Evolutionary conservation across 2,329 filamentous ascomycete species (phyloP).

Genomic region (Ramularia endophylla): DNA sequence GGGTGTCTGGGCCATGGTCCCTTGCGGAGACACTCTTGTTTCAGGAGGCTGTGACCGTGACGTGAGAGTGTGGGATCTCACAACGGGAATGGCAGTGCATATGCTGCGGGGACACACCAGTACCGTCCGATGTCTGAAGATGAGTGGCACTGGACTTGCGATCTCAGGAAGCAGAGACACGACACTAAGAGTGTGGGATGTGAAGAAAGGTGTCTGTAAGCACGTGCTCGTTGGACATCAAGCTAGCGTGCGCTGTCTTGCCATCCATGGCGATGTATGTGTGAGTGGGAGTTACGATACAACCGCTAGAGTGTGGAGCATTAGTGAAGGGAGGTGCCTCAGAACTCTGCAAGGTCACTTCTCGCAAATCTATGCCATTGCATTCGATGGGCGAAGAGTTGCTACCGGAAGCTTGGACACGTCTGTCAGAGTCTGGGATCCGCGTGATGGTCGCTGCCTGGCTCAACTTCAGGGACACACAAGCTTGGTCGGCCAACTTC

Average conservation of each 20-base stretch:
- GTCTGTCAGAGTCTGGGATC: slow-evolving; percentile 92
- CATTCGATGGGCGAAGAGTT: slow-evolving; percentile 88
- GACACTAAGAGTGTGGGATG: slow-evolving; percentile 91
- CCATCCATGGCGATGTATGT: slow-evolving; percentile 92
- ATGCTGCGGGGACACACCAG: slow-evolving; percentile 92
- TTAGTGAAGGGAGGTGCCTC: slow-evolving; percentile 87
- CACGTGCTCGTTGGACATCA: slow-evolving; percentile 93
- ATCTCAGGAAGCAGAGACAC: slow-evolving; percentile 97
- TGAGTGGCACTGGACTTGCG: slow-evolving; percentile 88
- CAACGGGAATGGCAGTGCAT: slow-evolving; percentile 72
- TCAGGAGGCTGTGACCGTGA: slow-evolving; percentile 96
- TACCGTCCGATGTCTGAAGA: slow-evolving; percentile 93
- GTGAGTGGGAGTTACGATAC: slow-evolving; percentile 99
- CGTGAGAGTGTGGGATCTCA: slow-evolving; percentile 94
- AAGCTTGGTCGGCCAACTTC: slow-evolving; percentile 89
- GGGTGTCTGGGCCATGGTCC: slow-evolving; percentile 99
- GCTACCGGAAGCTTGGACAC: slow-evolving; percentile 96
- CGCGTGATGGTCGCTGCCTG: slow-evolving; percentile 57
- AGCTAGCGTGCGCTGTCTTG: slow-evolving; percentile 88
- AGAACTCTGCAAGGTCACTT: slow-evolving; percentile 90
- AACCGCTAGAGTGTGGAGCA: slow-evolving; percentile 95
- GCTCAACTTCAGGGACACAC: slow-evolving; percentile 96
- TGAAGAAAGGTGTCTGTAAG: slow-evolving; percentile 77
- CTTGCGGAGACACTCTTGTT: slow-evolving; percentile 91
- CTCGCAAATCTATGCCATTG: slow-evolving; percentile 98